phyloP scores from a whole-genome alignment of 2,329 filamentous ascomycete species.

The Passalora sequoiae region DNA sequence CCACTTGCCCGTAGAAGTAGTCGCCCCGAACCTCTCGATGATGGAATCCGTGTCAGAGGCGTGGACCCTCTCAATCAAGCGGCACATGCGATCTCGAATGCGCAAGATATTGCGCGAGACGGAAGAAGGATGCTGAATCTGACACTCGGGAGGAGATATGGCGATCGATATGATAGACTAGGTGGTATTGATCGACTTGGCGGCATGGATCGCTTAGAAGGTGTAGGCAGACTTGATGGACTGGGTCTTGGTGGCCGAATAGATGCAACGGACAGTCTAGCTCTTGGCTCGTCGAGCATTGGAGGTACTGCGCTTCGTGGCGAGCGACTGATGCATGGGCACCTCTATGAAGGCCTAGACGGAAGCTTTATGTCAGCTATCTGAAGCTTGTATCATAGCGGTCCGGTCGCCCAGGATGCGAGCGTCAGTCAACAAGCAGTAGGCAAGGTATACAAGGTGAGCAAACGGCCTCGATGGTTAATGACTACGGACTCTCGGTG shows the following conservation, averaged over 20 bases:
- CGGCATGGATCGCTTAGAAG: background rate
- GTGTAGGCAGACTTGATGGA: background rate
- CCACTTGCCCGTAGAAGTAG: background rate
- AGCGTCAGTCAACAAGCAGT: too few relatives aligned
- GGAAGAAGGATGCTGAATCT: constrained; percentile 13
- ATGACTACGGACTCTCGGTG: too few relatives aligned
- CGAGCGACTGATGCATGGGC: too few relatives aligned
- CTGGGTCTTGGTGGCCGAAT: background rate
- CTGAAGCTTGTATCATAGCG: too few relatives aligned
- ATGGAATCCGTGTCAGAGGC: background rate
- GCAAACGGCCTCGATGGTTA: too few relatives aligned
- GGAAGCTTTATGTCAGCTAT: too few relatives aligned
- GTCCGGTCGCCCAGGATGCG: too few relatives aligned
- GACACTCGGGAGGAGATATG: constrained; percentile 7
- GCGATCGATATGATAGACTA: constrained; percentile 2
- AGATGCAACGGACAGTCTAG: background rate
- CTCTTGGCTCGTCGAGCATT: background rate
- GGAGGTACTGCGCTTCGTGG: background rate
- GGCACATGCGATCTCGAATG: background rate
- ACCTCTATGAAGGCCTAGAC: too few relatives aligned
- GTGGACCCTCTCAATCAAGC: background rate
- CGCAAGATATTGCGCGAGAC: background rate
- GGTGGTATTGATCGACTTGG: constrained; percentile 3
- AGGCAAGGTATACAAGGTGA: too few relatives aligned
- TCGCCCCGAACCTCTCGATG: background rate